phyloP scores from a whole-genome alignment of 805 yeast genomes.

The Starmerella riodocensis region DNA sequence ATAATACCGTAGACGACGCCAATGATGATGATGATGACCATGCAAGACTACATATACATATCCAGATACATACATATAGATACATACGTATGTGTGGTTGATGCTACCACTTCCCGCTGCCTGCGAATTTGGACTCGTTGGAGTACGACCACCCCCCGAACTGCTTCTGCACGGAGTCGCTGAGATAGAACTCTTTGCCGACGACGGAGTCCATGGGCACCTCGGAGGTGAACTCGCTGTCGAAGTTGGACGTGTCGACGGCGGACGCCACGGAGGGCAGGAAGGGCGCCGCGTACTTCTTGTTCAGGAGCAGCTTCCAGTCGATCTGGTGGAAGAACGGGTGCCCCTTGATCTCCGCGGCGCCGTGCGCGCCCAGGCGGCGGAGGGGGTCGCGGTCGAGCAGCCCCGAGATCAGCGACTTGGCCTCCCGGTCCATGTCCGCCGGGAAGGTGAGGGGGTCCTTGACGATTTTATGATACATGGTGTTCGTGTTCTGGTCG shows the following conservation, averaged over 20 bases:
- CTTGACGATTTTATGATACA: conserved; percentile 87
- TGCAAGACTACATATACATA: too few species aligned
- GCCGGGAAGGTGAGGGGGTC: conserved; percentile 83
- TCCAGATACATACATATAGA: too few species aligned
- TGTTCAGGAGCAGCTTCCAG: conserved; percentile 70
- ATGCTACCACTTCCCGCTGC: conserved; percentile 25
- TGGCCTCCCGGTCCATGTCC: conserved; percentile 74
- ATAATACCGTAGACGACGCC: too few species aligned
- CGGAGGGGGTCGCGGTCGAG: conserved; percentile 73
- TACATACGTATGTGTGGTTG: not conserved
- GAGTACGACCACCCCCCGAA: conserved; percentile 97
- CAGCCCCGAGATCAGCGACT: conserved; percentile 59
- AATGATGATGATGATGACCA: too few species aligned
- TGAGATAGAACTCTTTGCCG: conserved; percentile 58
- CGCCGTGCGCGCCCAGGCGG: conserved; percentile 68
- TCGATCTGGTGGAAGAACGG: conserved; percentile 79
- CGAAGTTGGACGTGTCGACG: conserved; percentile 86
- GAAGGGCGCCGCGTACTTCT: conserved; percentile 89
- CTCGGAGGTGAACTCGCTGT: conserved; percentile 73
- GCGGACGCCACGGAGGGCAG: conserved; percentile 81
- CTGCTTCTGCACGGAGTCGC: conserved; percentile 92
- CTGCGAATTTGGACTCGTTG: conserved; percentile 25
- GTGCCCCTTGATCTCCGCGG: conserved; percentile 71
- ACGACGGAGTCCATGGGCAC: conserved; percentile 92
- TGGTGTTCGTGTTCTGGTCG: conserved; percentile 81